Base-by-base conservation (phyloP, 2,329 filamentous ascomycete species). In the Monosporascus sp. region DNA sequence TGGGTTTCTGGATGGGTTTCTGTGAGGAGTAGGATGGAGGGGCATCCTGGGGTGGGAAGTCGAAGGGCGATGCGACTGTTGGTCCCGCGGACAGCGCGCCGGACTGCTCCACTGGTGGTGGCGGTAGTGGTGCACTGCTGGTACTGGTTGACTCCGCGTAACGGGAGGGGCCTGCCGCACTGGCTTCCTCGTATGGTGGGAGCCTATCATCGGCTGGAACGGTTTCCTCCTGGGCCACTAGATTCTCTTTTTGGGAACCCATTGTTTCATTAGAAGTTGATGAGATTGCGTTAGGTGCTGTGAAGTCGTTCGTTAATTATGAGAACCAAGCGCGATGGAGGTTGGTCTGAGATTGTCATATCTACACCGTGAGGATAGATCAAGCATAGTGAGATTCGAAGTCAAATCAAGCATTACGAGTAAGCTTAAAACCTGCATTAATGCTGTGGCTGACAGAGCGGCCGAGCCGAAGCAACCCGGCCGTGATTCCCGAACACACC, bases 21-120 rank as follows among this genome's bases (percentile, higher is more conserved):
- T 36, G 51, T 17, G 51, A 50, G 31, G 48, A 51, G 50, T 71
- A 74, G 1, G 67, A 48, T 0, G 72, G 71, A 0, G 68, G 59
- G 3, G 65, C 51, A 2, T 57, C 54, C 27, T 65, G 62, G 0
- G 64, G 53, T 1, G 74, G 74, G 55, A 76, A 76, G 52, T 71
- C 66, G 59, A 76, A 76, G 1, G 74, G 73, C 2, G 63, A 57
- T 1, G 67, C 64, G 6, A 65, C 59, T 0, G 68, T 72, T 6
- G 71, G 72, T 11, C 55, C 59, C 14, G 54, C 25, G 18, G 27
- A 31, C 25, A 18, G 45, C 9, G 35, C 48, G 18, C 24, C 17
- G 25, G 39, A 31, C 20, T 41, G 7, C 6, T 22, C 49, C 35
- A 35, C 9, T 35, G 31, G 11, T 14, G 31, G n/a, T 45, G 49